Base-by-base conservation (phyloP, 768 basidiomycete genomes). In the Fistulinella prunicolor region DNA sequence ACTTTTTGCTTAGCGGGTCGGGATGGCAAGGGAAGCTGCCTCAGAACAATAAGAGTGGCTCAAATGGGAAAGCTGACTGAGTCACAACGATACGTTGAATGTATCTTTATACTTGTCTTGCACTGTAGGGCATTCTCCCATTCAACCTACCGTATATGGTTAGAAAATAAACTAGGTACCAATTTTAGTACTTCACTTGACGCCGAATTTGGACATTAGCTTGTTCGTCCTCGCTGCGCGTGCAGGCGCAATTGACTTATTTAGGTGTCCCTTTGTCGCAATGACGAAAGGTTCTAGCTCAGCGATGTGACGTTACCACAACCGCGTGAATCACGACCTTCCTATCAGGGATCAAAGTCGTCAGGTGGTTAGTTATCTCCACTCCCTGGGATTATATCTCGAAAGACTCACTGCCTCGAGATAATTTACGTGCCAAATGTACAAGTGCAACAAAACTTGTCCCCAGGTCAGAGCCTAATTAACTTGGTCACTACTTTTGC, bases 11-110 rank as follows among this genome's bases (percentile, higher is more conserved):
- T 12, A 34, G 13, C 32, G 32, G 5, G 32, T 12, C 32, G 12
- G 26, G 16, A 34, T 9, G 32, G 6, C 6, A n/a, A 34, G 26
- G 10, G 26, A 28, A 28, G 26, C 26, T 6, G 42, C 39, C 35
- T 35, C 53, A 57, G 53, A 69, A 66, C 65, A 69, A 69, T 66
- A 65, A 65, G 67, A 59, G 50, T 29, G 50, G 53, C 48, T 28
- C 26, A 6, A 28, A 28, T 28, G 10, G 26, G 26, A 6, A 28
- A 10, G 8, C 49, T 34, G 32, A 10, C 26, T 34, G 16, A 34
- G 32, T 34, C 32, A n/a, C 32, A 9, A 13, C 9, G 32, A 16
- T 16, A n/a, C 32, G 13, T 12, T 3, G n/a, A 5, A 46, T 30
- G 22, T 40, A 35, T 45, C 57, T 69, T 67, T 66, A 66, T 68